Conservation (phyloP, 2,329 filamentous ascomycete genomes). For the Colletotrichum destructivum region DNA sequence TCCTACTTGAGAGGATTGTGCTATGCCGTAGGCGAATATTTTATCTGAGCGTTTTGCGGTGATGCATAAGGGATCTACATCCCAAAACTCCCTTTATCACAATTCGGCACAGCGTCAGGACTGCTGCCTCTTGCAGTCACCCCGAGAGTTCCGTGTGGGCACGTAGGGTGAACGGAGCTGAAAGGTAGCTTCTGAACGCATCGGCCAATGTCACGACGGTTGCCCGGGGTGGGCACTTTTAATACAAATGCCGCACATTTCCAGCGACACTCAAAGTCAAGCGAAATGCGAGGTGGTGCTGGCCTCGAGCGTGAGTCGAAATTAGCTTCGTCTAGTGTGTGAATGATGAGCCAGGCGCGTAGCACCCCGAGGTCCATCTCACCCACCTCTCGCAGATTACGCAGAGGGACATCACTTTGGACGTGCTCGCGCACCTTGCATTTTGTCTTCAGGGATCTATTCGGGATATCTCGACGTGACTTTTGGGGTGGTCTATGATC, state of each 20-base stretch:
- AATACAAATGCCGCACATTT: background rate
- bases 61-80: no score
- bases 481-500: constrained; percentile 42
- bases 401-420: background rate
- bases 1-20: no score
- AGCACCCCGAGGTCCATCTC: background rate
- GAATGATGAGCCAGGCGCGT: background rate
- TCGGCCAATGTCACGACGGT: background rate
- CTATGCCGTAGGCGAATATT: no score
- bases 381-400: background rate
- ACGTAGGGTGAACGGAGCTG: background rate
- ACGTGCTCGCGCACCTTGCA: constrained; percentile 5
- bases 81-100: no score
- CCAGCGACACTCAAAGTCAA: background rate
- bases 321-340: background rate
- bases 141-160: background rate
- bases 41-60: no score
- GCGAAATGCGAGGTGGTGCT: background rate
- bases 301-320: background rate
- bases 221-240: background rate
- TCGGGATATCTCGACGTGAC: constrained; percentile 43
- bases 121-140: background rate
- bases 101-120: no score
- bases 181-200: background rate
- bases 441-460: constrained; percentile 39